phyloP scores from a whole-genome alignment of 495 filamentous ascomycete species.

The Oleoguttula mirabilis region DNA sequence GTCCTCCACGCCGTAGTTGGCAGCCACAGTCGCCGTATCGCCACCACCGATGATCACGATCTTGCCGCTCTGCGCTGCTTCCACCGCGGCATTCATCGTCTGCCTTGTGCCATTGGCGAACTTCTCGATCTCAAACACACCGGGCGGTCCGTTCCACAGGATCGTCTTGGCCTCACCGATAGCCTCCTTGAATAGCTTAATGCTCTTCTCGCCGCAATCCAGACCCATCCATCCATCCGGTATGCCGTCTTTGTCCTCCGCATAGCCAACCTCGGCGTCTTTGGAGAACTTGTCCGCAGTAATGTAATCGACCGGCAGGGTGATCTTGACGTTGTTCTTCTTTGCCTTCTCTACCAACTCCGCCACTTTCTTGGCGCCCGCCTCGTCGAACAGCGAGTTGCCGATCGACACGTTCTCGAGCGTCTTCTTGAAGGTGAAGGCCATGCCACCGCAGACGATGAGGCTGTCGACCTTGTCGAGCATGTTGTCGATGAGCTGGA shows the following conservation, averaged over 20 bases:
- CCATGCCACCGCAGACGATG: slow-evolving; percentile 96
- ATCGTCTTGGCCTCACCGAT: slow-evolving; percentile 88
- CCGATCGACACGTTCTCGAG: slow-evolving; percentile 83
- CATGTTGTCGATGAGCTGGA: slow-evolving; percentile 97
- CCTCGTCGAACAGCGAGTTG: slow-evolving; percentile 86
- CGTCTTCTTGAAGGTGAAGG: slow-evolving; percentile 99
- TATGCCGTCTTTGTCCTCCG: slow-evolving; percentile 80
- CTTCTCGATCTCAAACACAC: slow-evolving; percentile 92
- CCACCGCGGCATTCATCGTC: slow-evolving; percentile 75
- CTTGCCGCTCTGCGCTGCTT: slow-evolving; percentile 63
- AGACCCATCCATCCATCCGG: slow-evolving; percentile 96
- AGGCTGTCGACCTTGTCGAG: slow-evolving; percentile 93
- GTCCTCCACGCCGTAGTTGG: slow-evolving; percentile 90
- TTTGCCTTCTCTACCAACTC: slow-evolving; percentile 90
- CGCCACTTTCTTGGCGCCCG: slow-evolving; percentile 80
- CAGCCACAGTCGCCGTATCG: slow-evolving; percentile 94
- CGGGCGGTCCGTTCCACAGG: slow-evolving; percentile 93
- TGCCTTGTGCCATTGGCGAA: slow-evolving; percentile 86
- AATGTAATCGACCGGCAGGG: slow-evolving; percentile 89
- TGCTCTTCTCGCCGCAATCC: slow-evolving; percentile 78
- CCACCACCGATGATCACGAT: slow-evolving; percentile 98
- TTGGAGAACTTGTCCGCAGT: slow-evolving; percentile 88
- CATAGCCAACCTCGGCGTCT: slow-evolving; percentile 68
- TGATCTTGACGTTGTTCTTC: slow-evolving; percentile 86
- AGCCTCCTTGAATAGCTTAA: slow-evolving; percentile 71